Evolutionary conservation across 2,329 filamentous ascomycete species (phyloP), one percentile per base, ranked within the genome.

Genomic region (Diaporthe caulivora): DNA sequence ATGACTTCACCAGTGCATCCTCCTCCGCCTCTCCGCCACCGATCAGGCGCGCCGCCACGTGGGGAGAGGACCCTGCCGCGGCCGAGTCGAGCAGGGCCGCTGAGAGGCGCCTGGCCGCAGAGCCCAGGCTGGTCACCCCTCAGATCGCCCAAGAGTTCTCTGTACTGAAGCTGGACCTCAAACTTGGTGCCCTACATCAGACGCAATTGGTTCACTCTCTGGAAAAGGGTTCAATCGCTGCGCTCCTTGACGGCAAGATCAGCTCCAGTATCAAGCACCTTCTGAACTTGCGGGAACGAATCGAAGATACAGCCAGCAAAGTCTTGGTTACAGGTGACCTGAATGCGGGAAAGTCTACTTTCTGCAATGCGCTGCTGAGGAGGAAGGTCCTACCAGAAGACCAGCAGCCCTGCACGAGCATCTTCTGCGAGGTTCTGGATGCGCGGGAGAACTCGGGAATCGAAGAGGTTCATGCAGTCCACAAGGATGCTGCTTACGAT

Each of bases 311-410:
- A 0, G 94, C 96, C 6, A 98, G 96, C 84, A 99, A 99, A 82
- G 97, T 99, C 1, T 85, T 99, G 73, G 92, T 99, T 24, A 99
- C 97, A 0, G 97, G 97, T 79, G 97, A 99, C 81, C 84, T 99
- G 70, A 99, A 99, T 80, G 96, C 97, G 11, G 97, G 97, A 80
- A 99, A 99, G 81, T 99, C 97, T 5, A 99, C 97, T 0, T 99
- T 99, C 79, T 99, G 97, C 85, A 99, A 99, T 83, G 97, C 97
- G n/a, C 86, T 99, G 2, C 85, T 99, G 53, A 92, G 97, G 75
- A 91, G 95, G 75, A 98, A 98, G 83, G 90, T 99, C 37, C 85
- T 99, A 5, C 97, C 97, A 0, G 97, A 98, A 83, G 97, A 99
- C 79, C 96, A 99, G 82, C 97, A 98, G 81, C 97, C 97, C 1